Evolutionary conservation across 1,139 yeast genomes (phyloP), one percentile per base, ranked within the genome.

Genomic region (Saccharomyces uvarum): DNA sequence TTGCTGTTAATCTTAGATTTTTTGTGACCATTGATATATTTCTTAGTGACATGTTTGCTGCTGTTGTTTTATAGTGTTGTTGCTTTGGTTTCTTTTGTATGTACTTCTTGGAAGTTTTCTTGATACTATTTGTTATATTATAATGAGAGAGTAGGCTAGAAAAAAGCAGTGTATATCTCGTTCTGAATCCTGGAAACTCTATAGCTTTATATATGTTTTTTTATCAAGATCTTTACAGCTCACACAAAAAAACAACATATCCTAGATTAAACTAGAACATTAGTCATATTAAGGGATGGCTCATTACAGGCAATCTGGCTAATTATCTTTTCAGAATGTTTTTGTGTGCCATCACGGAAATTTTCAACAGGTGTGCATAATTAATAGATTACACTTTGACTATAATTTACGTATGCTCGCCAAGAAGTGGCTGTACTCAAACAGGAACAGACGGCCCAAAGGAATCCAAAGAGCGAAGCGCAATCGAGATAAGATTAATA

Each of bases 1-100:
- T 54, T 41, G 57, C 48, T 29, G 56, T 44, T 16, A 54, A 46
- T 51, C 48, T 49, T 33, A 57, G 16, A 19, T 53, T 29, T 32
- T 53, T 58, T 33, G 54, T 44, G 33, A 54, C 50, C 28, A 51
- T 33, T 5, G 55, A 26, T 27, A 47, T 53, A 21, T 16, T 51
- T 51, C 51, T 31, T 33, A 38, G 52, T 27, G 51, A 33, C 53
- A 52, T 52, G 27, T 27, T 33, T 26, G 33, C 26, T 51, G 31
- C 21, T 48, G 11, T 47, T 50, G 42, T 52, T 13, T 28, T 46
- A 19, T 38, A 38, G 44, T 38, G 13, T 13, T 13, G 19, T 14
- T n/a, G 31, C 48, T 21, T 24, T 11, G 5, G 13, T 24, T 19
- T 48, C 44, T 26, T 21, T 48, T 46, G 21, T 49, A 19, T 32